Percentiles rank a stretch among this genome's conserved stretches.
phyloP scores from a whole-genome alignment of 2,329 filamentous ascomycete genomes.

The Curvularia spicifera region DNA sequence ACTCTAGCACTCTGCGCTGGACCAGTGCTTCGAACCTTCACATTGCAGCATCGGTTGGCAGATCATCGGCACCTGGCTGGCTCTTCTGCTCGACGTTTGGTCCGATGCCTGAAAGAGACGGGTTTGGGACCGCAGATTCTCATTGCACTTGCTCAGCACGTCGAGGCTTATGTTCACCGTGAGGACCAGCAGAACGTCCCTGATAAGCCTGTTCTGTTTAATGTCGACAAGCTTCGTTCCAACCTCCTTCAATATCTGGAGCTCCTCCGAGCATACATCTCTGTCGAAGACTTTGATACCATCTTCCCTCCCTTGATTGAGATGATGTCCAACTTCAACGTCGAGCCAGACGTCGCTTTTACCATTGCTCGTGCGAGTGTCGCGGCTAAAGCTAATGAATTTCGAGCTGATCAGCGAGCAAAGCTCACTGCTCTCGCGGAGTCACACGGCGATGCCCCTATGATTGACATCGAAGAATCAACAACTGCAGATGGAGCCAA shows the following conservation, averaged over 20 bases:
- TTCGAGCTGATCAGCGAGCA: conserved; percentile 42
- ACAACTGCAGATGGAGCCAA: conserved; percentile 13
- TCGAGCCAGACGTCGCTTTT: conserved; percentile 83
- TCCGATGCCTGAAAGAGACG: conserved; percentile 78
- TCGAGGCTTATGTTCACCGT: conserved; percentile 82
- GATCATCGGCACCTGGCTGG: conserved; percentile 81
- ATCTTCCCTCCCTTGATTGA: conserved; percentile 76
- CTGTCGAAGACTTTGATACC: conserved; percentile 75
- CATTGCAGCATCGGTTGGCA: conserved; percentile 74
- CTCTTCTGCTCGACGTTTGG: conserved; percentile 77
- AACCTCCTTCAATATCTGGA: conserved; percentile 89
- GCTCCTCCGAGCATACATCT: conserved; percentile 79
- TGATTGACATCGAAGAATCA: conserved; percentile 33
- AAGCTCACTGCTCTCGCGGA: conserved; percentile 15
- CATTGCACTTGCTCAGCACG: conserved; percentile 89
- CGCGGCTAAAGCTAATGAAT: conserved; percentile 51
- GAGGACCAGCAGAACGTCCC: conserved; percentile 76
- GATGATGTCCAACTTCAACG: conserved; percentile 77
- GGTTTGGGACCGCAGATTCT: conserved; percentile 81
- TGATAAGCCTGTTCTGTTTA: conserved; percentile 85
- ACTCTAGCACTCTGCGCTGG: conserved; percentile 88
- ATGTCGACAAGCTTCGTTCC: conserved; percentile 88
- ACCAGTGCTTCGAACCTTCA: conserved; percentile 77
- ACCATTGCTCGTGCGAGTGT: conserved; percentile 80
- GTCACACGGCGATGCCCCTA: conserved; percentile 60